These are phyloP conservation scores for Calonectria multiphialidica DNA, from an alignment of 2,329 filamentous ascomycete genomes.

Conservation along the genomic window DNA sequence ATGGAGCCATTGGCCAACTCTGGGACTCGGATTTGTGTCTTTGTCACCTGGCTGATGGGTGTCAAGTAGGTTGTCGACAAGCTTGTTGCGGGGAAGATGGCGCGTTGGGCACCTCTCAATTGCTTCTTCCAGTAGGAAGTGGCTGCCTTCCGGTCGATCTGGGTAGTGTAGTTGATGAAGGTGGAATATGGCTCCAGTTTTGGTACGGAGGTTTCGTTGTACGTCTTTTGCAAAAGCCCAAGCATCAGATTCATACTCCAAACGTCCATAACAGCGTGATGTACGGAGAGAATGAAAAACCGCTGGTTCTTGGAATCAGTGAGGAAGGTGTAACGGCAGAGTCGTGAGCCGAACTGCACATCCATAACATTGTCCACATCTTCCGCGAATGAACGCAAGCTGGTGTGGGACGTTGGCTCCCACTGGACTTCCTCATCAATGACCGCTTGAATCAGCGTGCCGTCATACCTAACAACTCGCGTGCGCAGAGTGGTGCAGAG, in stretches of 20 bases:
- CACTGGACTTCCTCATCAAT: neutral
- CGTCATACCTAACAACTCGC: neutral
- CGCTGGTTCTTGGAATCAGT: neutral
- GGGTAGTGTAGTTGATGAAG: constrained; percentile 13
- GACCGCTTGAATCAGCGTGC: neutral
- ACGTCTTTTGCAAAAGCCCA: neutral
- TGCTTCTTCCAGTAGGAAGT: constrained; percentile 1
- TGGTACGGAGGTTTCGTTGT: neutral
- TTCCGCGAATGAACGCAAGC: neutral
- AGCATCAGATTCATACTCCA: neutral
- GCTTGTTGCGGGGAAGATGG: constrained; percentile 56
- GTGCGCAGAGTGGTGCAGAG: constrained; percentile 7
- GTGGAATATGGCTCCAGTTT: neutral
- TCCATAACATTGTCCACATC: neutral
- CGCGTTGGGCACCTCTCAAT: constrained; percentile 42
- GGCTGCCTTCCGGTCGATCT: neutral
- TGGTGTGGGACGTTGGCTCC: neutral
- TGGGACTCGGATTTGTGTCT: neutral
- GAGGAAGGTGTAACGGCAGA: constrained; percentile 8
- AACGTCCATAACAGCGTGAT: neutral
- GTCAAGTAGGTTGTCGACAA: constrained; percentile 56
- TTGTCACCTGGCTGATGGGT: constrained; percentile 56
- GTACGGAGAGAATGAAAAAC: neutral
- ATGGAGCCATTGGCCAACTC: neutral
- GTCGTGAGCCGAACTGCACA: neutral